phyloP scores from a whole-genome alignment of 352 stramenopile genomes.

The Plasmopara viticola region DNA sequence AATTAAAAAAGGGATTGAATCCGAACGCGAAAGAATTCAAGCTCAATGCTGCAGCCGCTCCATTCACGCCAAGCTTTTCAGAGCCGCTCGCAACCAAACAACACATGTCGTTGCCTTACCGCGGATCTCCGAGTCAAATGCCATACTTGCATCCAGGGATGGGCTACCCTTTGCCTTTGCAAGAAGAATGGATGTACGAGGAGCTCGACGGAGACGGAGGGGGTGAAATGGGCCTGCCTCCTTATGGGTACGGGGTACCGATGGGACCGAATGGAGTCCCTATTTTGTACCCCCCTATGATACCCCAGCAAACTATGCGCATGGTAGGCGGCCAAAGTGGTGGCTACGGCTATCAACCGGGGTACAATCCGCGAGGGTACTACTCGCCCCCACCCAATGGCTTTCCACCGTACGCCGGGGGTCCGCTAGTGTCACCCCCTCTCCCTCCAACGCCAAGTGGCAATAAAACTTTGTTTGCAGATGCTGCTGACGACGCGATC shows the following conservation, averaged over 20 bases:
- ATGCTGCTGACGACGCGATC: conserved; percentile 5
- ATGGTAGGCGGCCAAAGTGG: conserved; percentile 42
- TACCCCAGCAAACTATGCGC: conserved; percentile 51
- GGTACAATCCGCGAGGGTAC: conserved; percentile 54
- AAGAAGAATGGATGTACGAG: conserved; percentile 74
- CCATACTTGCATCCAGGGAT: conserved; percentile 38
- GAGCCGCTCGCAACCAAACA: conserved; percentile 17
- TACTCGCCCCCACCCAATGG: conserved; percentile 46
- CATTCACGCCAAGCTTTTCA: conserved; percentile 67
- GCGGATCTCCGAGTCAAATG: conserved; percentile 29
- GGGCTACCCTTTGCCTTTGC: conserved; percentile 36
- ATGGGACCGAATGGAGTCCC: conserved; percentile 51
- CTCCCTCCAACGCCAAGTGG: conserved; percentile 30
- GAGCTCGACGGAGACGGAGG: conserved; percentile 34
- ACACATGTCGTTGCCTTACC: conserved; percentile 44
- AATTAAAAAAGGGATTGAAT: conserved; percentile 70
- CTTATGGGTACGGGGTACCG: conserved; percentile 65
- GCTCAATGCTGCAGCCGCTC: conserved; percentile 49
- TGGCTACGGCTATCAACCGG: conserved; percentile 43
- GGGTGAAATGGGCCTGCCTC: conserved; percentile 38
- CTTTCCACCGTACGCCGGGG: conserved; percentile 29
- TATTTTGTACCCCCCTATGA: conserved; percentile 71
- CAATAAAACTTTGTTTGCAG: conserved; percentile 8
- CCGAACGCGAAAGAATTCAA: conserved; percentile 86
- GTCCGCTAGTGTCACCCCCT: conserved; percentile 32